Evolutionary conservation across 345 rosid species (phyloP).

Genomic region (Brassica incana): DNA sequence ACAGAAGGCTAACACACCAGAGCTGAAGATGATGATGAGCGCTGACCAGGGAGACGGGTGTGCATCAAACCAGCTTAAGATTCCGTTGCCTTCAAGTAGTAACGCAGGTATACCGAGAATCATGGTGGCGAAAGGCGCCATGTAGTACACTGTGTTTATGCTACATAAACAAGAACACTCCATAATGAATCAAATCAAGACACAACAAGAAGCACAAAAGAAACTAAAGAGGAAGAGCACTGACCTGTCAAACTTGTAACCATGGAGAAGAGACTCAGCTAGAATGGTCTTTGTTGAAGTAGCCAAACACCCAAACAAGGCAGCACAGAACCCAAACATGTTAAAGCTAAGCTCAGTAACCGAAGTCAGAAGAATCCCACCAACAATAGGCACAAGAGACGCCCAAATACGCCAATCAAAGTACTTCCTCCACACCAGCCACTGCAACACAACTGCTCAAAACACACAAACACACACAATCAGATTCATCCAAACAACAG

Average conservation of each 20-base stretch:
- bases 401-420: conserved; percentile 99
- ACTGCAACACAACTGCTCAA: conserved; percentile 85
- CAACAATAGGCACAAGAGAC: conserved; percentile 91
- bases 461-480: conserved; percentile 12
- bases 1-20: conserved; percentile 94
- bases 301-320: conserved; percentile 95
- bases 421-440: conserved; percentile 95
- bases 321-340: conserved; percentile 96
- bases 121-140: conserved; percentile 99
- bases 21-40: conserved; percentile 72
- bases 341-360: conserved; percentile 98
- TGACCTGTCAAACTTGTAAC: conserved; percentile 99
- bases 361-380: conserved; percentile 96
- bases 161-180: conserved; percentile 39
- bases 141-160: conserved; percentile 98
- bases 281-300: conserved; percentile 98
- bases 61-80: conserved; percentile 71
- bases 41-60: conserved; percentile 57
- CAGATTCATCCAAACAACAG: conserved; percentile 22
- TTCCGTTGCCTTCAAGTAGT: conserved; percentile 82
- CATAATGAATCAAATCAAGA: background rate
- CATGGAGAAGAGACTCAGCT: conserved; percentile 94
- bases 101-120: conserved; percentile 84
- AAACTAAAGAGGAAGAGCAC: background rate
- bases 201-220: background rate